Conservation (phyloP, 1,284 basidiomycete species). For the Microbotryum saponariae region DNA sequence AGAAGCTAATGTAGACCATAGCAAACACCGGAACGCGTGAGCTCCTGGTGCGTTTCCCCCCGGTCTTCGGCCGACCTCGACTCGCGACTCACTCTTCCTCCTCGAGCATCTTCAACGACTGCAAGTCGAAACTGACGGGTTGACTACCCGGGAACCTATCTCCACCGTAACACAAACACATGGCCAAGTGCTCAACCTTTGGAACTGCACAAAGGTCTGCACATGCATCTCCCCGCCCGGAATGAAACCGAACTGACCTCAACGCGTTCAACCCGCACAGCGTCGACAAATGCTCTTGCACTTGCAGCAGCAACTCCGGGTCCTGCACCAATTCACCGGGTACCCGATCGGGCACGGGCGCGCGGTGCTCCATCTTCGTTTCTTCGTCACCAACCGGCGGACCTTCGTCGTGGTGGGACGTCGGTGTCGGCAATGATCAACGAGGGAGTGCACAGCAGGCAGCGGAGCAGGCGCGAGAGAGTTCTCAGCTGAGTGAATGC, state of each 20-base stretch:
- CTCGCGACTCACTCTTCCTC: conserved; percentile 61
- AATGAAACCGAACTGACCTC: conserved; percentile 12
- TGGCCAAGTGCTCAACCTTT: background rate
- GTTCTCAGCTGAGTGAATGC: background rate
- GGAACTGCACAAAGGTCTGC: too few relatives aligned
- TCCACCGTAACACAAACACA: background rate
- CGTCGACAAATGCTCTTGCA: conserved; percentile 28
- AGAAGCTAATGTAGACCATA: conserved; percentile 57
- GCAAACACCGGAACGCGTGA: too few relatives aligned
- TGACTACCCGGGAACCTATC: conserved; percentile 87
- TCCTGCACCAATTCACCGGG: conserved; percentile 30
- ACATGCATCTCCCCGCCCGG: too few relatives aligned
- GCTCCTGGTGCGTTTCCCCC: too few relatives aligned
- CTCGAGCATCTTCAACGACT: conserved; percentile 67
- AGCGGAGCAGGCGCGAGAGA: too few relatives aligned
- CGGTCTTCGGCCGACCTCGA: too few relatives aligned
- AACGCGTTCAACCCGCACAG: conserved; percentile 24
- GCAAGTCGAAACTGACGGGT: conserved; percentile 72
- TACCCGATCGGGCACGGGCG: conserved; percentile 29
- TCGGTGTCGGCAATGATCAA: background rate
- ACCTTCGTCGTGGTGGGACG: too few relatives aligned
- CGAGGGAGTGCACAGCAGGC: background rate
- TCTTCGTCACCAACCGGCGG: too few relatives aligned
- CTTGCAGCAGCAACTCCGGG: conserved; percentile 21
- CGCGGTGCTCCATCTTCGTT: background rate